Base-by-base conservation (phyloP, 2,329 filamentous ascomycete genomes). In the Fusarium domesticum region DNA sequence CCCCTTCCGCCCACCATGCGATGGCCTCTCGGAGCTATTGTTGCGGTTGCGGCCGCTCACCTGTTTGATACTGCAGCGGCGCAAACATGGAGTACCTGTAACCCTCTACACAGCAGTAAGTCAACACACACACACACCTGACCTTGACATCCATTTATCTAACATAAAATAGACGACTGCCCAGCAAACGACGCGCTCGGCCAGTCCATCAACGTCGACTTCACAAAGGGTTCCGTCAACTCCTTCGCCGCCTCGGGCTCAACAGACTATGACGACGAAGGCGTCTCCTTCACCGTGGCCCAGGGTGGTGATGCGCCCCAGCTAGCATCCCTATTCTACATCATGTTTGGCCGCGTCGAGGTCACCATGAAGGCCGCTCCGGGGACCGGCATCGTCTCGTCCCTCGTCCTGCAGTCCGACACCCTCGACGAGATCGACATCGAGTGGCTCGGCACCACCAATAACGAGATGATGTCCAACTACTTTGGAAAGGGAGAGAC, bases 341-440 rank as follows among this genome's bases (percentile, higher is more conserved):
- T 98, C 72, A 97, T 98, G 93, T 98, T 96, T 66, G 93, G 93
- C 56, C 87, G 85, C 52, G 87, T 96, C 62, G 87, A 95, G 54
- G 81, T 91, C 56, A 84, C 81, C 23, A 78, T 96, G 73, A 91
- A 92, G 70, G 83, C 89, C 18, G 90, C 93, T 8, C 85, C 90
- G 0, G 93, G 93, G 6, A 83, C 81, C 8, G 93, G 93, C 47
- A 96, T 98, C 59, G 91, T 98, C 54, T 96, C 89, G 67, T 93
- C 89, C 35, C 78, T 93, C 11, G 89, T 98, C 7, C 74, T 98
- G 53, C 85, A 95, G 70, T 96, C 91, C 12, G 92, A 97, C 66
- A 80, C 81, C 60, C 78, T 96, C 35, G 93, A 98, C 68, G 93
- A 98, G 72, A 95, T 98, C 62, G 93, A 98, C 67, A 87, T 92